A percentile compares a stretch with the other conserved stretches of the same genome.
These are phyloP conservation scores for Salix exigua DNA, from an alignment of 345 rosid genomes.

Conservation along the genomic window DNA sequence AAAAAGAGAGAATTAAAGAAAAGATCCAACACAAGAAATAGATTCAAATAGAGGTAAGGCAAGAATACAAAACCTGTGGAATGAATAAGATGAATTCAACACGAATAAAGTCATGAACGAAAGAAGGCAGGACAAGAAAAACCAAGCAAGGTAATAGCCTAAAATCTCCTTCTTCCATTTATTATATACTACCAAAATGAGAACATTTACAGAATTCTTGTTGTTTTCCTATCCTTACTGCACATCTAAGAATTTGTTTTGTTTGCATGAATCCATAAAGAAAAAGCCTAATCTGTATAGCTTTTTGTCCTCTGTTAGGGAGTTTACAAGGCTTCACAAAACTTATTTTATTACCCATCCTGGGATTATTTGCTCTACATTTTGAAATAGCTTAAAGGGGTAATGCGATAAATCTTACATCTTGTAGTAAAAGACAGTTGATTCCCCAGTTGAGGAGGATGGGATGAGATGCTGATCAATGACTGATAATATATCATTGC, in stretches of 20 bases:
- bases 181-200: background rate
- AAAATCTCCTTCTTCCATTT: background rate
- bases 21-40: background rate
- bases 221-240: background rate
- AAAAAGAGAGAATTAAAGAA: conserved; percentile 3
- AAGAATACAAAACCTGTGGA: background rate
- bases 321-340: background rate
- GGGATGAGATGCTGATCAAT: conserved; percentile 68
- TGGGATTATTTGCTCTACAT: background rate
- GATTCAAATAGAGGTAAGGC: background rate
- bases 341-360: background rate
- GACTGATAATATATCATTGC: conserved; percentile 61
- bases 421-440: conserved; percentile 74
- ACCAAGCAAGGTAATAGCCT: background rate
- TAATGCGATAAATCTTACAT: conserved; percentile 39
- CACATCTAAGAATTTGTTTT: background rate
- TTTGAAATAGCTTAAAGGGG: background rate
- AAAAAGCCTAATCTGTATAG: background rate
- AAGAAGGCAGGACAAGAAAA: background rate
- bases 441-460: conserved; percentile 66
- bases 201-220: background rate
- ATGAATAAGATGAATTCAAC: conserved; percentile 1
- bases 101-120: background rate
- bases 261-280: background rate
- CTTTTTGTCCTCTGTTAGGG: background rate